Conservation (phyloP, 2,329 filamentous ascomycete species). For the Penicillium sp. region DNA sequence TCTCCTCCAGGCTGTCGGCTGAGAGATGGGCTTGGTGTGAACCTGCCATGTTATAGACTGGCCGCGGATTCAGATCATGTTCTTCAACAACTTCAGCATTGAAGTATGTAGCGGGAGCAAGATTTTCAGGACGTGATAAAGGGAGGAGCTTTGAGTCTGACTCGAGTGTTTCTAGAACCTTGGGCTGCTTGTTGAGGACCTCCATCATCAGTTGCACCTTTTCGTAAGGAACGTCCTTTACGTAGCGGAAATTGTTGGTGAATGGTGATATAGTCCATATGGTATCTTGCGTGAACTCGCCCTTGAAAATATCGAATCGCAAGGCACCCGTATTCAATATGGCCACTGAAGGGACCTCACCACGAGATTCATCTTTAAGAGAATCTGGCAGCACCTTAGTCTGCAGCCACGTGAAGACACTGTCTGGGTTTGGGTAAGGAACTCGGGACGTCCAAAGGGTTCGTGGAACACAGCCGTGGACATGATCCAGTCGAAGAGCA, state of each 20-base stretch:
- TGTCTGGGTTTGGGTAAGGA: slow-evolving; percentile 69
- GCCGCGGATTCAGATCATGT: slow-evolving; percentile 5
- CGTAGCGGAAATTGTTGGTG: slow-evolving; percentile 69
- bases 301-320: slow-evolving; percentile 93
- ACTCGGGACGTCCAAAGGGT: slow-evolving; percentile 79
- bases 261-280: slow-evolving; percentile 88
- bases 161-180: slow-evolving; percentile 41
- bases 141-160: slow-evolving; percentile 21
- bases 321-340: slow-evolving; percentile 88
- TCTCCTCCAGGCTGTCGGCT: slow-evolving; percentile 35
- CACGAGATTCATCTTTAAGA: slow-evolving; percentile 57
- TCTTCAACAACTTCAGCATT: slow-evolving; percentile 13
- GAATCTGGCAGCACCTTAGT: slow-evolving; percentile 69
- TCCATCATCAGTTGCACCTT: slow-evolving; percentile 67
- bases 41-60: slow-evolving; percentile 5
- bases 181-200: slow-evolving; percentile 58
- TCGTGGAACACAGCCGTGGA: slow-evolving; percentile 78
- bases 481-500: slow-evolving; percentile 67
- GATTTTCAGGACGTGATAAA: slow-evolving; percentile 49
- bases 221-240: slow-evolving; percentile 77
- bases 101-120: slow-evolving; percentile 26
- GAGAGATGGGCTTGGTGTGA: slow-evolving; percentile 32
- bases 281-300: slow-evolving; percentile 82
- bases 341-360: slow-evolving; percentile 61
- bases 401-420: slow-evolving; percentile 79